Base-by-base conservation (phyloP, 2,329 filamentous ascomycete species). In the Aspergillus texensis region DNA sequence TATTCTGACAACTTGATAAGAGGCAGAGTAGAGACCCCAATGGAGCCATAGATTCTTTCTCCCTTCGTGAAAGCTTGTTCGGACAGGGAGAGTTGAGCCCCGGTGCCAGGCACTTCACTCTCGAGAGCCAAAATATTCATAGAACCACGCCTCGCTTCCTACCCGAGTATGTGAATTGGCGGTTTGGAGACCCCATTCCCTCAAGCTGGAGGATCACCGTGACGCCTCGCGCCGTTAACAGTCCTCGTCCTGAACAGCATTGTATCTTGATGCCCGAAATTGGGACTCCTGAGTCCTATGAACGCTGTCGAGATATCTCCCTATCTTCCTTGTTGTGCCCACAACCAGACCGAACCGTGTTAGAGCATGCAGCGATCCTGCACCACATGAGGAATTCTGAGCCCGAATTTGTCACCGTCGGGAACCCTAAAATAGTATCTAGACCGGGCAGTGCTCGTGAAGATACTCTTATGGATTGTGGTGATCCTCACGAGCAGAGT, bases 301-400 rank as follows among this genome's bases (percentile, higher is more conserved):
- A 21, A 8, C 36, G 48, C 26, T 24, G 48, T 24, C 30, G 45
- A 11, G 36, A 36, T 16, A 30, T 53, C 21, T 36, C 59, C n/a
- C 26, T 59, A 4, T 60, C 57, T 36, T 39, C 30, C 57, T 41
- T 59, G 28, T 43, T 64, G 11, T 41, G 43, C 43, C 6, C 43
- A n/a, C 45, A 24, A 19, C 34, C 45, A 24, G 45, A 59, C 10
- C 24, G 12, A 14, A 48, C 46, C 6, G 36, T 24, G 11, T 2
- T 52, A n/a, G 45, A 52, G 8, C 57, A 50, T 19, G 43, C 58
- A 4, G 24, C 36, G 16, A 41, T 59, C 24, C 34, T 46, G 19
- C 48, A 52, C 16, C 21, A 9, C n/a, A 24, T 54, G 34, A 60
- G 36, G 2, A 32, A 52, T 36, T 21, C 24, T n/a, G 26, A 19